phyloP scores from a whole-genome alignment of 345 rosid genomes.

The Corchorus capsularis region DNA sequence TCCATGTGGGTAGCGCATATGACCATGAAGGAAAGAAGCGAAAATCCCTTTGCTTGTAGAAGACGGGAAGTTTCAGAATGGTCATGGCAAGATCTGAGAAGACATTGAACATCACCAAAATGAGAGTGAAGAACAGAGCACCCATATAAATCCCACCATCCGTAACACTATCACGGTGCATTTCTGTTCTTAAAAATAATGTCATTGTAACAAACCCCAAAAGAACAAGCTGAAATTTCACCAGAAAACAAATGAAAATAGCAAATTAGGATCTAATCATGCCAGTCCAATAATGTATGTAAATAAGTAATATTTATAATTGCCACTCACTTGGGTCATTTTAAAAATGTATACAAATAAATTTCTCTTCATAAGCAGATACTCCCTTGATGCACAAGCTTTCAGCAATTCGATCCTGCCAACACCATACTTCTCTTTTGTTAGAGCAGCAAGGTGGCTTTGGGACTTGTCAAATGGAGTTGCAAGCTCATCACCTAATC shows the following conservation, averaged over 20 bases:
- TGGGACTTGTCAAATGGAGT: conserved; percentile 66
- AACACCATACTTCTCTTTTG: conserved; percentile 29
- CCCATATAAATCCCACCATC: conserved; percentile 55
- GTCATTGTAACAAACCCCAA: background rate
- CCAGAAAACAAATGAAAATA: background rate
- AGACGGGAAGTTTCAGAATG: conserved; percentile 65
- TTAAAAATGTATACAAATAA: conserved; percentile 34
- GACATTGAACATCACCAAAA: conserved; percentile 53
- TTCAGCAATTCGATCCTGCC: conserved; percentile 35
- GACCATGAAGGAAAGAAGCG: conserved; percentile 71
- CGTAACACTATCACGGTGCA: conserved; percentile 8
- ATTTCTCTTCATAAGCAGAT: conserved; percentile 42
- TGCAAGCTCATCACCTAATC: conserved; percentile 58
- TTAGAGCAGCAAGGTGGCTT: conserved; percentile 59
- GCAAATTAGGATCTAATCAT: too few relatives aligned
- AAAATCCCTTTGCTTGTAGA: conserved; percentile 70
- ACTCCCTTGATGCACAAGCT: conserved; percentile 36
- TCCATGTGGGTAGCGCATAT: conserved; percentile 57
- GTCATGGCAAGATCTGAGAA: conserved; percentile 65
- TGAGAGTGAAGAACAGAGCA: conserved; percentile 50
- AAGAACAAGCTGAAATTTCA: conserved; percentile 6
- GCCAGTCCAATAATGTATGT: too few relatives aligned
- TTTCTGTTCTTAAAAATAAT: background rate
- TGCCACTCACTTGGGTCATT: conserved; percentile 31
- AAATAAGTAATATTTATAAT: too few relatives aligned